phyloP scores from a whole-genome alignment of 2,329 filamentous ascomycete species.

The Dichotomopilus funicola region DNA sequence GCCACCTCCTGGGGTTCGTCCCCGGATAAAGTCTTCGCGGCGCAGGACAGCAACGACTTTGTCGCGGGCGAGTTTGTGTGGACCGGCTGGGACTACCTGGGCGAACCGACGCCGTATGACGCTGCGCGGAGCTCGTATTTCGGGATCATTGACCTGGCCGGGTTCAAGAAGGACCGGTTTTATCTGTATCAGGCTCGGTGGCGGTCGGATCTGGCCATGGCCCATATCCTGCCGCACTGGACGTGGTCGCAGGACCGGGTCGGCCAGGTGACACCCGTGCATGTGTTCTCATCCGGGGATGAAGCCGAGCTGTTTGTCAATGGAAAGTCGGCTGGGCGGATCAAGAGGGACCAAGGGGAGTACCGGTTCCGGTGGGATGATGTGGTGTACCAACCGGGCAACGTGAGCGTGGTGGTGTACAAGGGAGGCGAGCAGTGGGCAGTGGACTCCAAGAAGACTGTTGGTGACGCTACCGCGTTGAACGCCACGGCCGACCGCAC shows the following conservation, averaged over 20 bases:
- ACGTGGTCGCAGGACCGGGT: constrained; percentile 44
- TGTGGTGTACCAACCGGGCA: constrained; percentile 41
- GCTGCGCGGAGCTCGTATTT: constrained; percentile 45
- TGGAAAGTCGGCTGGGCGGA: constrained; percentile 38
- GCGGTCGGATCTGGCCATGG: constrained; percentile 41
- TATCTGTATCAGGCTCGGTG: constrained; percentile 50
- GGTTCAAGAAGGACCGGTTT: constrained; percentile 51
- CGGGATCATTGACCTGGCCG: constrained; percentile 51
- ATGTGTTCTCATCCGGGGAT: constrained; percentile 46
- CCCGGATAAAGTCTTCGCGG: constrained; percentile 46
- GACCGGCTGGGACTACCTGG: constrained; percentile 28
- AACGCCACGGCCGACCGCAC: constrained; percentile 33
- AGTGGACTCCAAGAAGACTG: constrained; percentile 34
- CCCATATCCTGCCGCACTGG: constrained; percentile 52
- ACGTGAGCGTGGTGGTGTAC: constrained; percentile 41
- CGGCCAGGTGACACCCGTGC: constrained; percentile 45
- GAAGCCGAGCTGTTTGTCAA: constrained; percentile 51
- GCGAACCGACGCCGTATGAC: constrained; percentile 40
- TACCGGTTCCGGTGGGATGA: constrained; percentile 50
- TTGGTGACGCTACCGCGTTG: constrained; percentile 34
- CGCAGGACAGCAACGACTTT: constrained; percentile 41
- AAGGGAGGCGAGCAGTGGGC: constrained; percentile 44
- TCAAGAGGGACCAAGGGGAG: constrained; percentile 29
- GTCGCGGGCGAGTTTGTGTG: constrained; percentile 42
- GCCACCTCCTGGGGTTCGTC: constrained; percentile 40